Percentiles rank a stretch among this genome's conserved stretches.
These are phyloP conservation scores for Earliella scabrosa DNA, from an alignment of 1,284 basidiomycete genomes.

Conservation along the genomic window DNA sequence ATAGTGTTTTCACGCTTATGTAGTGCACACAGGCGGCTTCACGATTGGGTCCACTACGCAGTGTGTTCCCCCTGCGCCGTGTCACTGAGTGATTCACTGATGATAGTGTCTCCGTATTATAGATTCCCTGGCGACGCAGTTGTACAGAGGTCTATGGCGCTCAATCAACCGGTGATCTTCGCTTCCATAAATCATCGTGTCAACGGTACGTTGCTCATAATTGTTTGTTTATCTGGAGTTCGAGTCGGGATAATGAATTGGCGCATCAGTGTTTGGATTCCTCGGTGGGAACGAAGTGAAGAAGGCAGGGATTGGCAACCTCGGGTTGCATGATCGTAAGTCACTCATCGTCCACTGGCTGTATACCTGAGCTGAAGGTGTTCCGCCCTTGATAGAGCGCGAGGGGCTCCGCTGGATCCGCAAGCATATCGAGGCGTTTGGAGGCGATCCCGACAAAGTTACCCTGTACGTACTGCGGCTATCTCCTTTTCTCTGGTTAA, in stretches of 20 bases:
- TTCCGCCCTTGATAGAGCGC: constrained; percentile 18
- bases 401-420: constrained; percentile 45
- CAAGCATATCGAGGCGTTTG: constrained; percentile 64
- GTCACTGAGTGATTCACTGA: background rate
- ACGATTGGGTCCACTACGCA: background rate
- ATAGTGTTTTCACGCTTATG: background rate
- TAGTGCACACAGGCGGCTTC: background rate
- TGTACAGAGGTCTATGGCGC: constrained; percentile 1
- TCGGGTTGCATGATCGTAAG: constrained; percentile 59
- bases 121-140: background rate
- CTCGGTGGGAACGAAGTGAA: constrained; percentile 46
- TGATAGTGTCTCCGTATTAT: background rate
- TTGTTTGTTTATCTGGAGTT: constrained; percentile 4
- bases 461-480: constrained; percentile 47
- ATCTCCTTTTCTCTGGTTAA: too few species aligned
- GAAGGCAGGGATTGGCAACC: constrained; percentile 54
- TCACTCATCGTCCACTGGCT: background rate
- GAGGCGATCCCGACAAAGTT: constrained; percentile 63
- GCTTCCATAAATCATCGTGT: constrained; percentile 22
- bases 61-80: background rate
- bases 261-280: background rate
- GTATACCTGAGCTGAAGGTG: background rate
- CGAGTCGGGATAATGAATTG: background rate
- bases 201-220: background rate
- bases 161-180: constrained; percentile 32